Percentiles rank a stretch among this genome's conserved stretches.
phyloP scores from a whole-genome alignment of 2,329 filamentous ascomycete genomes.

The Verticillium zaregamsianum region DNA sequence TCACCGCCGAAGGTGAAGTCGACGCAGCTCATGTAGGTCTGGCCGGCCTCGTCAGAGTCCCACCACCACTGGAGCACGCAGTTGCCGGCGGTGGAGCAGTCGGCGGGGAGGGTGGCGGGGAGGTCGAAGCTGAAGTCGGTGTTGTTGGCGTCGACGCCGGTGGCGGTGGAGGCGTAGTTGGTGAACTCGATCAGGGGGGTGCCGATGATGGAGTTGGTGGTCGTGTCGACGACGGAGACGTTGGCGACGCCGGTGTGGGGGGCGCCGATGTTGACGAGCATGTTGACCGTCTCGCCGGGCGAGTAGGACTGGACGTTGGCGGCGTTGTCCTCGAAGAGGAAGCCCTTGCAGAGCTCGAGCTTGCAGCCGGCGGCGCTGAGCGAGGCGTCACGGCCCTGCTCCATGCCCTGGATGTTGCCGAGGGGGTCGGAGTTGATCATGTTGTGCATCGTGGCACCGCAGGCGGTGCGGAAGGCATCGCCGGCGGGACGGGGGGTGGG shows the following conservation, averaged over 20 bases:
- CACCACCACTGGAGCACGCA: constrained; percentile 59
- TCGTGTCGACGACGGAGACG: constrained; percentile 20
- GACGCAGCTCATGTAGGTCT: constrained; percentile 61
- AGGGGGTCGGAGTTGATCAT: constrained; percentile 25
- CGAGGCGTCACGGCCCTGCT: constrained; percentile 22
- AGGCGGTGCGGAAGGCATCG: constrained; percentile 17
- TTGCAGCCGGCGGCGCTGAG: constrained; percentile 22
- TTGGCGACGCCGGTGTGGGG: constrained; percentile 35
- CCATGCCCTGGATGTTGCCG: constrained; percentile 32
- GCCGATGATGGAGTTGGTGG: constrained; percentile 3
- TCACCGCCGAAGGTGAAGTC: constrained; percentile 40
- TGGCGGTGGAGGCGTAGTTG: constrained; percentile 28
- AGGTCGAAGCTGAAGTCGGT: constrained; percentile 51
- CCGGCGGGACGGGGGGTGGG: constrained; percentile 14
- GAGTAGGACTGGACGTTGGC: constrained; percentile 19
- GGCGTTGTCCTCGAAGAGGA: constrained; percentile 24
- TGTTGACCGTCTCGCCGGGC: constrained; percentile 29
- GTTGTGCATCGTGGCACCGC: constrained; percentile 17
- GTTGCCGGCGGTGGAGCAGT: constrained; percentile 45
- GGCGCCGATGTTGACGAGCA: constrained; percentile 32
- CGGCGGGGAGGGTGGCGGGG: constrained; percentile 36
- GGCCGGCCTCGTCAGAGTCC: constrained; percentile 50
- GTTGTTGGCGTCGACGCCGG: constrained; percentile 14
- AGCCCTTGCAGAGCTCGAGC: constrained; percentile 31
- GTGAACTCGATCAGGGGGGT: constrained; percentile 28